Base-by-base conservation (phyloP, 2,329 filamentous ascomycete species). In the Dendryphion nanum region DNA sequence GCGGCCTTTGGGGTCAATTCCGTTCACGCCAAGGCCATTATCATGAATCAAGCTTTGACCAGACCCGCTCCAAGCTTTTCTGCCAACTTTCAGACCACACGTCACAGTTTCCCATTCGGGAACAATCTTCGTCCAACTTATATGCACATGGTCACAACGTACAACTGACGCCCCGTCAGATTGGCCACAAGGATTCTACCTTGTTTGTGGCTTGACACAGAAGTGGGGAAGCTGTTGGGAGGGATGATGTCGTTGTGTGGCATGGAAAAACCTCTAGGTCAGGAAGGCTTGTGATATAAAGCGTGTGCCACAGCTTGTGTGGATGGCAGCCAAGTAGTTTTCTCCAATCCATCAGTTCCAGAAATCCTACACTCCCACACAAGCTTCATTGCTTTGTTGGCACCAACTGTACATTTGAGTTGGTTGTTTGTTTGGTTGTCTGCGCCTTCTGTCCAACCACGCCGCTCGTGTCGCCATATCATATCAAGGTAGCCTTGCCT, bases 191-290 rank as follows among this genome's bases (percentile, higher is more conserved):
- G 55, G 54, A 44, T 56, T 21, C 38, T 18, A 51, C 40, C 57
- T 41, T 50, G 57, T 57, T 61, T 61, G 56, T 57, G 55, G 55
- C 58, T 50, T 37, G 35, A 36, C 6, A n/a, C 4, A 19, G 33
- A 30, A 42, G 31, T 45, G 38, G 30, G 10, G 24, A 10, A 21
- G 21, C 6, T 18, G 29, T 16, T 20, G 23, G 23, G 23, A 18
- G 13, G 37, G 18, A 52, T 50, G 47, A 52, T 50, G 49, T 48
- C 31, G 41, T 41, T 40, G 30, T 4, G n/a, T n/a, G n/a, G n/a
- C n/a, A n/a, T n/a, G n/a, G n/a, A n/a, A n/a, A n/a, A n/a, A n/a
- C n/a, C n/a, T n/a, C n/a, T n/a, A n/a, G n/a, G n/a, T n/a, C n/a
- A n/a, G n/a, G n/a, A n/a, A n/a, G n/a, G n/a, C n/a, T n/a, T n/a